phyloP scores from a whole-genome alignment of 2,329 filamentous ascomycete species.

The Lasiodiplodia hormozganensis region DNA sequence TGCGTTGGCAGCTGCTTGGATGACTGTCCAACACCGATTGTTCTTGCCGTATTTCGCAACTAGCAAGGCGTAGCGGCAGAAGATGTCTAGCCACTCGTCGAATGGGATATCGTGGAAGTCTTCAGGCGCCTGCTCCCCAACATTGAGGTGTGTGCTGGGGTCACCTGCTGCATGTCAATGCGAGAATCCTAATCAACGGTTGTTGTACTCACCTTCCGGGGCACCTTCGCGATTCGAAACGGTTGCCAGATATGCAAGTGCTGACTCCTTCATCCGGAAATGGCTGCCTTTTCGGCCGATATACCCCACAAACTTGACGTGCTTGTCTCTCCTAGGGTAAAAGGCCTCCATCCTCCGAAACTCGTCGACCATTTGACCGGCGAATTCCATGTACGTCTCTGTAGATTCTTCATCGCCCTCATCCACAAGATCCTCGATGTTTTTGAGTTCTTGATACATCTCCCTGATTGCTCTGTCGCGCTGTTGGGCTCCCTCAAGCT shows the following conservation, averaged over 20 bases:
- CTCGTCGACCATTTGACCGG: constrained; percentile 64
- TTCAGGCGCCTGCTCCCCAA: constrained; percentile 48
- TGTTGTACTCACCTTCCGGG: constrained; percentile 47
- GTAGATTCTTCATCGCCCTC: constrained; percentile 57
- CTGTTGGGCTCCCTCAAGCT: constrained; percentile 36
- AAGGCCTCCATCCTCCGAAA: constrained; percentile 67
- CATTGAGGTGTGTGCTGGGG: constrained; percentile 3
- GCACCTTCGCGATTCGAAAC: constrained; percentile 39
- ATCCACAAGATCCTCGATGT: constrained; percentile 51
- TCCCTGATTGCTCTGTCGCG: constrained; percentile 48
- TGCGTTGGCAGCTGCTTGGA: constrained; percentile 78
- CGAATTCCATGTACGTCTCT: constrained; percentile 65
- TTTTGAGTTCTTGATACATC: constrained; percentile 55
- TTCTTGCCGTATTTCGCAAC: constrained; percentile 72
- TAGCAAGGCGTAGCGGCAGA: constrained; percentile 83
- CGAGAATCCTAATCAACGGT: neutral
- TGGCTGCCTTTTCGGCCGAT: constrained; percentile 40
- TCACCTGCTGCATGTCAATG: constrained; percentile 1
- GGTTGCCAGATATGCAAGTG: constrained; percentile 22
- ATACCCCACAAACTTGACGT: constrained; percentile 48
- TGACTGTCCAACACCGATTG: constrained; percentile 78
- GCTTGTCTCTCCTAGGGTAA: constrained; percentile 60
- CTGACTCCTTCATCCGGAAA: constrained; percentile 27
- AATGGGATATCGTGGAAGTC: constrained; percentile 82
- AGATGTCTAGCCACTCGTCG: constrained; percentile 85